Evolutionary conservation across 1,139 yeast genomes (phyloP).

Genomic region (Pichia sp.): DNA sequence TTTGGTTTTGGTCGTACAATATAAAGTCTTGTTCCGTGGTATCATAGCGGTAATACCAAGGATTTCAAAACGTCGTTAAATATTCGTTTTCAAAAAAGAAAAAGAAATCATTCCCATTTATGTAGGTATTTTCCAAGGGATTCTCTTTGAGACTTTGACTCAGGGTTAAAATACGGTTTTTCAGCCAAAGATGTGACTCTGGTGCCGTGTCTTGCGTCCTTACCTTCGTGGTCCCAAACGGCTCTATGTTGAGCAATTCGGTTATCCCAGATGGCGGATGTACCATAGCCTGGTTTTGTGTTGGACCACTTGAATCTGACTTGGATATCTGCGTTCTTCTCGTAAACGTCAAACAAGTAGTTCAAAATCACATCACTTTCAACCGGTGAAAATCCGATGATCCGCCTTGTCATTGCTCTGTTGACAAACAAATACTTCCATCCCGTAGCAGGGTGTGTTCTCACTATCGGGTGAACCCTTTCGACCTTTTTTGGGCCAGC

Average conservation of each 20-base stretch:
- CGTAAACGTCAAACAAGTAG: slow-evolving; percentile 39
- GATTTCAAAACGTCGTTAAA: neutral
- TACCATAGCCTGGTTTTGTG: slow-evolving; percentile 36
- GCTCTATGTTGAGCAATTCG: slow-evolving; percentile 43
- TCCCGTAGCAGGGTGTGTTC: slow-evolving; percentile 52
- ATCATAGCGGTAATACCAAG: neutral
- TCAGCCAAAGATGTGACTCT: slow-evolving; percentile 59
- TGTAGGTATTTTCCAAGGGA: neutral
- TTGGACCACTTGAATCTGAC: slow-evolving; percentile 51
- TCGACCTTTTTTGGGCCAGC: slow-evolving; percentile 34
- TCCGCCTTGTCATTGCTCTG: slow-evolving; percentile 40
- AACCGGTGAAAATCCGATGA: slow-evolving; percentile 42
- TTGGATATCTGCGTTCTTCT: slow-evolving; percentile 46
- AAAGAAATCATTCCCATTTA: neutral
- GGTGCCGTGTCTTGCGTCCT: slow-evolving; percentile 52
- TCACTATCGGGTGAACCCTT: slow-evolving; percentile 44
- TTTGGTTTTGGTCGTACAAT: too few relatives aligned
- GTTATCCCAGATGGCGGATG: slow-evolving; percentile 59
- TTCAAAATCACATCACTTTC: slow-evolving; percentile 39
- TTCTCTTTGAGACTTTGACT: slow-evolving; percentile 44
- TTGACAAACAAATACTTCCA: slow-evolving; percentile 48
- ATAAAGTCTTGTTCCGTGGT: too few relatives aligned
- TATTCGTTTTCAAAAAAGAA: neutral
- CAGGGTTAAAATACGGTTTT: slow-evolving; percentile 47
- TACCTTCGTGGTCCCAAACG: slow-evolving; percentile 49